phyloP scores from a whole-genome alignment of 768 basidiomycete species.

The Tulasnella sp. region DNA sequence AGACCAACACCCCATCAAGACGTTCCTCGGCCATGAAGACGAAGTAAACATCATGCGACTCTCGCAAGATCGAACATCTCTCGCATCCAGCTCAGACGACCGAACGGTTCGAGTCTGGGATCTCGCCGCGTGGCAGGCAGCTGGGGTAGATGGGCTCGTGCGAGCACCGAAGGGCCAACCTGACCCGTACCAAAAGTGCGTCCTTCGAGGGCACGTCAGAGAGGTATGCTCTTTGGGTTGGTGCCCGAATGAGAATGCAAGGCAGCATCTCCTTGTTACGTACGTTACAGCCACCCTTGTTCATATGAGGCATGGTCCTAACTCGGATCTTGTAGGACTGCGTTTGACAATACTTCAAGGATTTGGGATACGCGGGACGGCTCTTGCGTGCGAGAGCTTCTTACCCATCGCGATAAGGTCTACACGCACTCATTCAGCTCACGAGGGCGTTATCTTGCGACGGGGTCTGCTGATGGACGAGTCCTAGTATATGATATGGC shows the following conservation, averaged over 20 bases:
- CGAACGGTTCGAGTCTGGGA: constrained; percentile 68
- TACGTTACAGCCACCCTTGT: constrained; percentile 23
- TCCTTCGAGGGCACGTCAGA: constrained; percentile 53
- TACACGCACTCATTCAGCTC: constrained; percentile 71
- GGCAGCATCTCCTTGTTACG: constrained; percentile 62
- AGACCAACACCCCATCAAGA: constrained; percentile 44
- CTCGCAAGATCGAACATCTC: constrained; percentile 49
- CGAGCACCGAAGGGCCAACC: constrained; percentile 22
- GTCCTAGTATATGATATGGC: constrained; percentile 58
- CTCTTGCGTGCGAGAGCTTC: constrained; percentile 57
- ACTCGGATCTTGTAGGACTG: constrained; percentile 38
- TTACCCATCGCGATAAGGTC: constrained; percentile 58
- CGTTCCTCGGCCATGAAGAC: constrained; percentile 57
- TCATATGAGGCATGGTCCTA: not conserved
- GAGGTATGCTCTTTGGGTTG: constrained; percentile 57
- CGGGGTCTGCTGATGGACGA: constrained; percentile 70
- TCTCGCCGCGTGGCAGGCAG: constrained; percentile 29
- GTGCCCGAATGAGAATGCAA: constrained; percentile 44
- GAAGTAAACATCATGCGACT: constrained; percentile 72
- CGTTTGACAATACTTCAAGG: constrained; percentile 69
- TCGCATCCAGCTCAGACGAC: constrained; percentile 79
- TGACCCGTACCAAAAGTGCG: constrained; percentile 21
- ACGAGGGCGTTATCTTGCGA: constrained; percentile 56
- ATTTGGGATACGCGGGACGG: constrained; percentile 77
- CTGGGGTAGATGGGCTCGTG: constrained; percentile 7